These are phyloP conservation scores for Oenanthe sinensis DNA, from an alignment of 129 eudicot genomes.

Conservation along the genomic window DNA sequence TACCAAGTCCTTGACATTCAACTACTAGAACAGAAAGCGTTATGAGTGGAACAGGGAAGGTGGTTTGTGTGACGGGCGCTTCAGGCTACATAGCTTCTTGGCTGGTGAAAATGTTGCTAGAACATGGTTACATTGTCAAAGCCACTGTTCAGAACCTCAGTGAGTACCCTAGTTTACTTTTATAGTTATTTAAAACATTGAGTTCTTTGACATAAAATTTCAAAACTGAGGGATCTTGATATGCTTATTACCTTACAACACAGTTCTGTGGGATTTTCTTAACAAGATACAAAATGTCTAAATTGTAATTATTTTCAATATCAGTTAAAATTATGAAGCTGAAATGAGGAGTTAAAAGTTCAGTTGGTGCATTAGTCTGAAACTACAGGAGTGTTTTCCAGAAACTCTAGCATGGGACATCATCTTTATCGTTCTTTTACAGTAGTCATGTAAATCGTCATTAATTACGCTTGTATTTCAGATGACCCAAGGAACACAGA, in stretches of 20 bases:
- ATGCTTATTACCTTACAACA: too few species aligned
- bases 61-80: conserved; percentile 46
- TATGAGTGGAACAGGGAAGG: conserved; percentile 27
- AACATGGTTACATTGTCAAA: conserved; percentile 36
- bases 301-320: too few species aligned
- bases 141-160: conserved; percentile 11
- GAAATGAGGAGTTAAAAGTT: too few species aligned
- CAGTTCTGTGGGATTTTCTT: too few species aligned
- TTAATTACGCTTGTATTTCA: conserved; percentile 10
- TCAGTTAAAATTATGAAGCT: too few species aligned
- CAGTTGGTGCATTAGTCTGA: too few species aligned
- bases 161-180: not conserved
- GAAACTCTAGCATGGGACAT: not conserved
- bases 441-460: not conserved
- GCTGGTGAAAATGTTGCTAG: conserved; percentile 36
- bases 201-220: too few species aligned
- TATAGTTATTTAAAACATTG: not conserved
- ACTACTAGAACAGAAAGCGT: too few species aligned
- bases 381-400: too few species aligned
- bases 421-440: not conserved
- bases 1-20: too few species aligned
- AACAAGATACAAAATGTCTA: too few species aligned
- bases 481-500: conserved; percentile 39
- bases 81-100: conserved; percentile 57
- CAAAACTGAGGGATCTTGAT: too few species aligned